Percentiles rank a stretch among this genome's conserved stretches.
These are phyloP conservation scores for Cardamine chenopodiifolia DNA, from an alignment of 345 rosid species.

Conservation along the genomic window DNA sequence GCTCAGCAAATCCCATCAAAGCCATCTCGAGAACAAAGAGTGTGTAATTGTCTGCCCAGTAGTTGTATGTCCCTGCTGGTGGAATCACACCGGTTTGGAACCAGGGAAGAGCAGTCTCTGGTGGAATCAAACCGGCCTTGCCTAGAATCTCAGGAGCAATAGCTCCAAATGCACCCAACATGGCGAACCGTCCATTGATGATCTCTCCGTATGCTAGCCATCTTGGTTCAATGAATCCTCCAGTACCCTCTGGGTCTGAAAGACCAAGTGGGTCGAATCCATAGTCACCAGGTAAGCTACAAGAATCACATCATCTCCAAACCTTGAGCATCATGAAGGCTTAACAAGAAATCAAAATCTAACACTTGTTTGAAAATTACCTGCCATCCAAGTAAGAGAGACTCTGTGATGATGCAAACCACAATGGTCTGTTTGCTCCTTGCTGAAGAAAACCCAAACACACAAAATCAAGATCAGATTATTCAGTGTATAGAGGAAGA, in stretches of 20 bases:
- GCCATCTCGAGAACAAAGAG: conserved; percentile 94
- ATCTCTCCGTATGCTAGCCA: conserved; percentile 97
- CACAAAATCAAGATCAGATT: conserved; percentile 22
- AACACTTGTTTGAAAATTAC: conserved; percentile 40
- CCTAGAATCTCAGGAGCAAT: conserved; percentile 94
- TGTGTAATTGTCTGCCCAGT: conserved; percentile 96
- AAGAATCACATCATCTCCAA: conserved; percentile 13
- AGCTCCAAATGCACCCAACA: conserved; percentile 83
- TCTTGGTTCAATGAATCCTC: conserved; percentile 93
- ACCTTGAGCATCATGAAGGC: neutral
- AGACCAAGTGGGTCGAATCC: conserved; percentile 98
- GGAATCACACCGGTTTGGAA: conserved; percentile 96
- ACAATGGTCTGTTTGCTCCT: conserved; percentile 83
- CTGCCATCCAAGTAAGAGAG: conserved; percentile 96
- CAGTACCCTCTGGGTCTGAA: conserved; percentile 95
- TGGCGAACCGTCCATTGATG: conserved; percentile 82
- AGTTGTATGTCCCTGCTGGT: conserved; percentile 88
- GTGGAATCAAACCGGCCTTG: conserved; percentile 75
- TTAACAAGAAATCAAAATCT: neutral
- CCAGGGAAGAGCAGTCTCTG: conserved; percentile 94
- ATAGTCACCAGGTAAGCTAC: conserved; percentile 90
- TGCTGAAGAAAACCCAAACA: conserved; percentile 51
- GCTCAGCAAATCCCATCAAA: conserved; percentile 96
- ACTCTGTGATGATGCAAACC: conserved; percentile 96
- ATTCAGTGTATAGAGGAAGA: neutral